Conservation (phyloP, 192 early-diverging fungal genomes). For the Umbelopsis sp. region DNA sequence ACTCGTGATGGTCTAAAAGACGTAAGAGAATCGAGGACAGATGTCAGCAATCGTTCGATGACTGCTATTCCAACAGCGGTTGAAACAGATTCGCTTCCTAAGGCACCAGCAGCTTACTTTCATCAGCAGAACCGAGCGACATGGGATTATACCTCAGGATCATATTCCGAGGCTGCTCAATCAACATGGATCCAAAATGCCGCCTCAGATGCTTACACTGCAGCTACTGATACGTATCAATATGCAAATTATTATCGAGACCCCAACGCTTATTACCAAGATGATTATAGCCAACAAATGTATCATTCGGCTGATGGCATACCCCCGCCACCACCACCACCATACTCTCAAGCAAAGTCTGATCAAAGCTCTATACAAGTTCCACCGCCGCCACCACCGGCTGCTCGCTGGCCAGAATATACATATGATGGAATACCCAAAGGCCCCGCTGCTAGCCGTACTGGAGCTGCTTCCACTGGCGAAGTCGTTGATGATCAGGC, state of each 20-base stretch:
- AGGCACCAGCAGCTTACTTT: conserved; percentile 7
- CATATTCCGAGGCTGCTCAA: conserved; percentile 16
- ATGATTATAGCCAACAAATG: neutral
- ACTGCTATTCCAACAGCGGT: conserved; percentile 22
- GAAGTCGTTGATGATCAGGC: neutral
- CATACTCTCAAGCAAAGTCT: conserved; percentile 21
- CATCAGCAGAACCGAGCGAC: conserved; percentile 28
- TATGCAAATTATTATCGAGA: conserved; percentile 1
- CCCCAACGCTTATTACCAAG: conserved; percentile 10
- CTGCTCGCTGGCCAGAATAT: conserved; percentile 14
- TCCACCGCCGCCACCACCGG: neutral
- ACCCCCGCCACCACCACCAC: conserved; percentile 35
- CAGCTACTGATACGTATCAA: conserved; percentile 17
- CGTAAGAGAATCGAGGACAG: neutral
- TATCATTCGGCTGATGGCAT: conserved; percentile 21
- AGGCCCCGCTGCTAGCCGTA: conserved; percentile 31
- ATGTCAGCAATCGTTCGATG: neutral
- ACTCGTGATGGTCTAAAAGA: neutral
- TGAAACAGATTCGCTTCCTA: conserved; percentile 21
- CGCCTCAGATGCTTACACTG: conserved; percentile 20
- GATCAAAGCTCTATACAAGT: conserved; percentile 19
- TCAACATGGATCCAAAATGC: neutral
- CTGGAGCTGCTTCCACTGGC: neutral
- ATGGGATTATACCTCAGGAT: conserved; percentile 27
- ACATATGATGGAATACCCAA: conserved; percentile 18